Evolutionary conservation across 2,329 filamentous ascomycete genomes (phyloP), one percentile per base, ranked within the genome.

Genomic region (Amauroascus niger): DNA sequence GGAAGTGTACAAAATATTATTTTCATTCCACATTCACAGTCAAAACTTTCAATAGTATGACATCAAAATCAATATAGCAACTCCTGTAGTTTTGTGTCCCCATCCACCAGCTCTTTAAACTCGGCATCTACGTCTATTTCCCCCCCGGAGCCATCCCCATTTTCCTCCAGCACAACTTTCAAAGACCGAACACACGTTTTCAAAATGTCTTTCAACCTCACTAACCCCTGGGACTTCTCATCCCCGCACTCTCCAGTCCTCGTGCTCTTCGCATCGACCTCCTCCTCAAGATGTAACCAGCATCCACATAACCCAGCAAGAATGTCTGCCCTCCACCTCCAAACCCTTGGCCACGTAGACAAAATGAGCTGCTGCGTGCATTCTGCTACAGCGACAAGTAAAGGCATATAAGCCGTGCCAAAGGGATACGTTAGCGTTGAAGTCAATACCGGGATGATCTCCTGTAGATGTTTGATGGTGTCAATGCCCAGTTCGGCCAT

Each of bases 341-440:
- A 68, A 4, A 94, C 71, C 3, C 88, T 76, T 9, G 86, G 84
- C 82, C 88, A 89, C 55, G 80, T 81, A 55, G 77, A 82, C 11
- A 76, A 60, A 9, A 94, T 70, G 13, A 84, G 70, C 0, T 72
- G 69, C 50, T 81, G 76, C 20, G 88, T 61, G 0, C 81, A 75
- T 16, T 72, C 65, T 2, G 77, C 66, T 0, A 81, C 77, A 0
- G 78, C 72, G 0, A 75, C 51, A 1, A 88, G 68, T 1, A 83
- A 70, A 0, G 74, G 69, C 1, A 77, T 72, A 57, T 79, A 73
- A 1, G 76, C 73, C 8, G 77, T 70, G 0, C 78, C 77, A 63
- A 93, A 87, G 0, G 87, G 82, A 62, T 89, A 82, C 1, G 79
- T 76, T 51, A 95, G 71, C 8, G 84, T 78, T 37, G 74, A 71